Base-by-base conservation (phyloP, 371 early-diverging fungal species). In the Scutellospora calospora region DNA sequence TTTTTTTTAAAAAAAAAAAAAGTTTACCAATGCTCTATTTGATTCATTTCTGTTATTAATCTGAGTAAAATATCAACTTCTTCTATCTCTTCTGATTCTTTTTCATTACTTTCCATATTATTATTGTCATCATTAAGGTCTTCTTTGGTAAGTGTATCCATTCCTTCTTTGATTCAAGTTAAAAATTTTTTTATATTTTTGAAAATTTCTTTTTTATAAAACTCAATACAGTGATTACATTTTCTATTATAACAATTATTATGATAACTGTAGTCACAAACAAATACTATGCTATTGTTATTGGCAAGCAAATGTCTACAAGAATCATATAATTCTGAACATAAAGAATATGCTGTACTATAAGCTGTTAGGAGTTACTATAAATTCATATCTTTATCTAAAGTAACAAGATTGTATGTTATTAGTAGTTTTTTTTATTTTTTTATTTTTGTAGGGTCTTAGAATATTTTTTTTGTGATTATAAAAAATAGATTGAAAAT, bases 261-360 rank as follows among this genome's bases (percentile, higher is more conserved):
- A 74, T 74, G 55, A 54, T 74, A 74, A 1, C 6, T 0, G 9
- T 74, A 54, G 8, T 31, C 74, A 74, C 74, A 74, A 33, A 45
- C 16, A 0, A 55, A 49, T 5, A 69, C 31, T 3, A 11, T 25
- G 29, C 1, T 12, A 25, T 38, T 29, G 18, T 65, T 35, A 65
- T 65, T 20, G 0, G 16, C 65, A 9, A 65, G 33, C 5, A 16
- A 5, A 14, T 65, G 9, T 0, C 14, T 11, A 14, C 29, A 35
- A 65, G 27, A 5, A 65, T 65, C 20, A 35, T 16, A 65, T 31
- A 71, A 6, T 22, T 49, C 71, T 29, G 3, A 1, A 74, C n/a
- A 14, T 4, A 20, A 20, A 25, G 51, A 0, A 71, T 18, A 3
- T 71, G 11, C 11, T n/a, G 2, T 71, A 3, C 41, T 71, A 8